Evolutionary conservation across 805 yeast species (phyloP).

Genomic region (Suhomyces vadensis): DNA sequence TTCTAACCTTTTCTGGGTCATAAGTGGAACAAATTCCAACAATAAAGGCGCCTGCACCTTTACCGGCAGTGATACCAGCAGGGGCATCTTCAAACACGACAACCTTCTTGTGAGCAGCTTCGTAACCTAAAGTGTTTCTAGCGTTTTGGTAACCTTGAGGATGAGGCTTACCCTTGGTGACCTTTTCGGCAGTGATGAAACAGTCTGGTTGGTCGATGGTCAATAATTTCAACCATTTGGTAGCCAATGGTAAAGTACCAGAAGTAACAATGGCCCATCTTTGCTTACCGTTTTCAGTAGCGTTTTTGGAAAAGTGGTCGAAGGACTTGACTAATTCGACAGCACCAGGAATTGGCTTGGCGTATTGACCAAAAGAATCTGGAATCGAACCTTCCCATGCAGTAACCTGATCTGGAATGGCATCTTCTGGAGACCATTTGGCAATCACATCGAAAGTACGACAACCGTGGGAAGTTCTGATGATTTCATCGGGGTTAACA

Average conservation of each 20-base stretch:
- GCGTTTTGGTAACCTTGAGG: slow-evolving; percentile 80
- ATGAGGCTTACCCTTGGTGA: slow-evolving; percentile 78
- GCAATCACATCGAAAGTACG: slow-evolving; percentile 78
- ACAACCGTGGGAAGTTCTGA: slow-evolving; percentile 78
- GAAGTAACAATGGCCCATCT: slow-evolving; percentile 89
- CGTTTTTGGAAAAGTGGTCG: slow-evolving; percentile 47
- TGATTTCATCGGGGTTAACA: slow-evolving; percentile 68
- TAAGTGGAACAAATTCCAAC: slow-evolving; percentile 84
- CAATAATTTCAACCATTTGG: slow-evolving; percentile 74
- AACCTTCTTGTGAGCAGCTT: slow-evolving; percentile 35
- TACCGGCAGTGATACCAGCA: slow-evolving; percentile 83
- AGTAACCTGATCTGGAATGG: slow-evolving; percentile 62
- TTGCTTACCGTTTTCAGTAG: slow-evolving; percentile 43
- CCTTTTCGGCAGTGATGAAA: slow-evolving; percentile 82
- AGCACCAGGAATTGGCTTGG: slow-evolving; percentile 77
- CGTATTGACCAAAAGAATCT: slow-evolving; percentile 68
- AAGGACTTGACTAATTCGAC: slow-evolving; percentile 58
- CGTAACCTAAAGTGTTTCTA: slow-evolving; percentile 46
- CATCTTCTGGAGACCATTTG: slow-evolving; percentile 74
- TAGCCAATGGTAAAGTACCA: slow-evolving; percentile 76
- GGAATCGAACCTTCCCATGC: slow-evolving; percentile 71
- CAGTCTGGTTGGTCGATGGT: slow-evolving; percentile 62
- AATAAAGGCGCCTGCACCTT: slow-evolving; percentile 78
- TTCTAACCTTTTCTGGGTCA: slow-evolving; percentile 64
- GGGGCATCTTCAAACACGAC: slow-evolving; percentile 89